Evolutionary conservation across 495 filamentous ascomycete species (phyloP), one percentile per base, ranked within the genome.

Genomic region (Aspergillus sclerotioniger): DNA sequence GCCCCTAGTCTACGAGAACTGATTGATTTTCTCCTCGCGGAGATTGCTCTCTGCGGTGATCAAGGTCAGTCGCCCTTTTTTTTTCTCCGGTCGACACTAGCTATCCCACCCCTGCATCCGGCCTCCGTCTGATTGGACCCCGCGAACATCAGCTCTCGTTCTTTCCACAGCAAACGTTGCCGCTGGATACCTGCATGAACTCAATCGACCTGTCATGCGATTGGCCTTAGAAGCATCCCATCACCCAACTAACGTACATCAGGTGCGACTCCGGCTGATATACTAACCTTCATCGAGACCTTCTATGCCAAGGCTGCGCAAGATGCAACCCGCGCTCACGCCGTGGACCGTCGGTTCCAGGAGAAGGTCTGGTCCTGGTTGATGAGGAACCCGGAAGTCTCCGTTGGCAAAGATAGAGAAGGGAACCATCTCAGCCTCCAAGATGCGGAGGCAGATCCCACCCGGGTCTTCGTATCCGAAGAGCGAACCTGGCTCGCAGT

Each of bases 401-500:
- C 69, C 2, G 73, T 84, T 2, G 76, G 77, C 3, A 64, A 71
- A 25, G 54, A 78, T 17, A 65, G 65, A 8, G 67, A 80, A 53
- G 72, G 69, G 32, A 77, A 79, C 51, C 59, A 67, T 19, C 62
- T 85, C 10, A 75, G 66, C 15, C 69, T 86, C 9, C 67, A 73
- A 2, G 74, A 84, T 41, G 74, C 73, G 6, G 76, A 82, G 59
- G 49, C 37, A 8, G 21, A 20, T 12, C 56, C 43, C 12, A 53
- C 80, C 51, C 79, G 78, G 39, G 67, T 89, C 8, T 87, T 81
- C 63, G 82, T 84, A 37, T 84, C 78, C n/a, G 64, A 80, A 60
- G 79, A 86, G 45, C 75, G 85, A 46, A 82, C 89, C 31, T 97
- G 92, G 92, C 74, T 84, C 51, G 87, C 89, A 3, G 67, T 96